A percentile compares a stretch with the other conserved stretches of the same genome.
These are phyloP conservation scores for Chara braunii DNA, from an alignment of 139 green algal genomes.

Conservation along the genomic window DNA sequence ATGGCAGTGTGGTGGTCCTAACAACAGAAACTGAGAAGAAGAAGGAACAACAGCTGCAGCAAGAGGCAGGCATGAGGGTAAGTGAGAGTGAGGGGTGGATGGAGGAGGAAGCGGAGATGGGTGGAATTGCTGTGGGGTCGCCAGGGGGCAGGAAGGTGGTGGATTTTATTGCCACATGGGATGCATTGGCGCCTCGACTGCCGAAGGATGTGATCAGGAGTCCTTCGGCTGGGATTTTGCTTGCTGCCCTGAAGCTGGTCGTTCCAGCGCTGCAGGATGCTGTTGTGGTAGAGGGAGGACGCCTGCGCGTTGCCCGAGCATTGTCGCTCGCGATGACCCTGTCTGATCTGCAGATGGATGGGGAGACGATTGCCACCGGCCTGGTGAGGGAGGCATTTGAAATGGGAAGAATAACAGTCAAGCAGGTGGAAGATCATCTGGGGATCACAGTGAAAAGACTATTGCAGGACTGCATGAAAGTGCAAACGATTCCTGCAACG, in stretches of 20 bases:
- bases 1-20: too few relatives aligned
- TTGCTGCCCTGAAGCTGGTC: slow-evolving; percentile 56
- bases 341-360: slow-evolving; percentile 64
- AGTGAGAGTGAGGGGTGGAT: too few relatives aligned
- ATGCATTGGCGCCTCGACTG: slow-evolving; percentile 19
- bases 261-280: slow-evolving; percentile 36
- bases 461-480: slow-evolving; percentile 40
- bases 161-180: slow-evolving; percentile 43
- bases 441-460: slow-evolving; percentile 38
- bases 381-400: slow-evolving; percentile 65
- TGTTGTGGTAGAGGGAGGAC: background rate
- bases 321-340: slow-evolving; percentile 58
- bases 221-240: slow-evolving; percentile 37
- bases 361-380: slow-evolving; percentile 67
- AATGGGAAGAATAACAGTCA: slow-evolving; percentile 41
- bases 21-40: too few relatives aligned
- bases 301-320: slow-evolving; percentile 11
- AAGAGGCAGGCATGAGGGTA: too few relatives aligned
- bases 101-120: too few relatives aligned
- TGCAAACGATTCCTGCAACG: slow-evolving; percentile 54
- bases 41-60: too few relatives aligned
- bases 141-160: slow-evolving; percentile 21
- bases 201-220: background rate
- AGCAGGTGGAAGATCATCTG: slow-evolving; percentile 54
- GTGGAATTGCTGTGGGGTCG: slow-evolving; percentile 13